phyloP scores from a whole-genome alignment of 2,329 filamentous ascomycete species.

The Cryphonectria nitschkei region DNA sequence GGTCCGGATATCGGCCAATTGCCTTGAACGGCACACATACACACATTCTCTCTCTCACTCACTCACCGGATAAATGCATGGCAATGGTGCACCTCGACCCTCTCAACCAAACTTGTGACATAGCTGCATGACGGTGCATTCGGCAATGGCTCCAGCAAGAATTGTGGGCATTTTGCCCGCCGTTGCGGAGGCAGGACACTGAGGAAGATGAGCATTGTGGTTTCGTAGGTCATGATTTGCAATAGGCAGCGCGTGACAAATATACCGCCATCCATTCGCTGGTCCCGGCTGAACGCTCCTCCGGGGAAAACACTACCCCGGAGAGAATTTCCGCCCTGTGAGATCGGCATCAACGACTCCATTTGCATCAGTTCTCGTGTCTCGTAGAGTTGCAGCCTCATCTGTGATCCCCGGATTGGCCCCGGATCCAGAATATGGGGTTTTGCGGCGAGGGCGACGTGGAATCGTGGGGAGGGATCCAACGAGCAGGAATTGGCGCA shows the following conservation, averaged over 20 bases:
- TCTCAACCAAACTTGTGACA: neutral
- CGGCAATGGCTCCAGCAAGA: neutral
- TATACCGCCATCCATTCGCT: conserved; percentile 13
- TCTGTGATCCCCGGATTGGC: conserved; percentile 7
- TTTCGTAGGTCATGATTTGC: neutral
- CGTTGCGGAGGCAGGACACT: neutral
- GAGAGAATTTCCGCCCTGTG: conserved; percentile 3
- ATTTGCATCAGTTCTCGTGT: neutral
- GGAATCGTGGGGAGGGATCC: conserved; percentile 9
- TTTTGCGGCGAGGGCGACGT: conserved; percentile 11
- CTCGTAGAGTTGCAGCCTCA: conserved; percentile 11
- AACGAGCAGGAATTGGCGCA: conserved; percentile 6
- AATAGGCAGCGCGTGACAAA: conserved; percentile 6
- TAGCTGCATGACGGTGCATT: neutral
- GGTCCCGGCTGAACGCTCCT: conserved; percentile 11
- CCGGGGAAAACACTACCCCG: conserved; percentile 16
- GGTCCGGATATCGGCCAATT: neutral
- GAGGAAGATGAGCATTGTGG: neutral
- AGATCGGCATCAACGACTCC: neutral
- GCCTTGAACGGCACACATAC: neutral
- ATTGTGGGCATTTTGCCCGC: neutral
- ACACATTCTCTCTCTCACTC: neutral
- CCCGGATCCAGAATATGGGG: conserved; percentile 12
- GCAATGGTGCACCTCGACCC: neutral
- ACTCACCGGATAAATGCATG: neutral